Evolutionary conservation across 305 asterid genomes (phyloP), one percentile per base, ranked within the genome.

Genomic region (Ilex paraguariensis): DNA sequence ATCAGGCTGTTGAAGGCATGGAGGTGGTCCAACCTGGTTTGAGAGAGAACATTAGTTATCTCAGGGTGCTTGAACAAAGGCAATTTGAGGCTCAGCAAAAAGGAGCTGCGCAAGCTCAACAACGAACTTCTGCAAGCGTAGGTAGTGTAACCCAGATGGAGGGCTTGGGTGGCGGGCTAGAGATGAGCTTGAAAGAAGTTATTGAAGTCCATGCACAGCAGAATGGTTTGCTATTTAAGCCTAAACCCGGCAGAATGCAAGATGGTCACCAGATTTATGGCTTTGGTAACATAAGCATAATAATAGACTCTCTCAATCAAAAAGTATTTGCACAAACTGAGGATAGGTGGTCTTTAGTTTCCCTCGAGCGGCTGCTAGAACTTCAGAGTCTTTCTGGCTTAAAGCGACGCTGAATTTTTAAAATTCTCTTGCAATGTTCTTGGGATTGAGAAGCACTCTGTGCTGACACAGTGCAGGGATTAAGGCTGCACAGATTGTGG

Each of bases 221-320:
- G 33, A 90, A 82, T 77, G 90, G 94, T 65, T 66, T 92, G 80
- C 60, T 84, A 59, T 92, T 92, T 73, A 84, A 77, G 80, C 97
- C 91, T 42, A 90, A 92, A 75, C 94, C 93, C 31, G 96, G 97
- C 54, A 82, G 98, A 74, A 78, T 77, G 67, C 97, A 87, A 54
- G 95, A 92, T 70, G 98, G 96, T 36, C 96, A 79, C 67, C 98
- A 92, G 70, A 86, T 92, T 57, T 92, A 92, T 61, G 90, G 91
- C 12, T 92, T 79, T 77, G 98, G 98, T 72, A 84, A 76, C 68
- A 72, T 87, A 33, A 87, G 93, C 74, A 81, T 92, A 66, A 79
- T 81, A 6, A 67, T 92, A 44, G 98, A 92, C 75, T 62, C 88
- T 39, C 83, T 82, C 57, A 90, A 92, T 70, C 95, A 90, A 60